A percentile compares a stretch with the other conserved stretches of the same genome.
These are phyloP conservation scores for Artemisia argyi DNA, from an alignment of 129 eudicot genomes.

Conservation along the genomic window DNA sequence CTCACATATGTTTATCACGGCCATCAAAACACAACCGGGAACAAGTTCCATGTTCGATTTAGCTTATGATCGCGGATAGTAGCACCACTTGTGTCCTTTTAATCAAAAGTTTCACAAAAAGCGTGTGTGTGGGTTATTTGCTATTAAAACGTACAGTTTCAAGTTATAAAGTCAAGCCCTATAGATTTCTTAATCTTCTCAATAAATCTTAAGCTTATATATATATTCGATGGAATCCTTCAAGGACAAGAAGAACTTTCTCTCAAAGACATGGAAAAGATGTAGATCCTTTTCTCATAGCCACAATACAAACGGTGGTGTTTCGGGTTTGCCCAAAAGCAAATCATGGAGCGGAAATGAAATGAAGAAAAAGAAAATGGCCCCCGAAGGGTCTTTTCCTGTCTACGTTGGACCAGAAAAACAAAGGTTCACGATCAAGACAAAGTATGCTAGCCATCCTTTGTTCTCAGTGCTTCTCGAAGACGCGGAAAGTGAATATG, in stretches of 20 bases:
- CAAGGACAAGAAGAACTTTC: slow-evolving; percentile 39
- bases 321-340: slow-evolving; percentile 34
- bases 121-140: too few relatives aligned
- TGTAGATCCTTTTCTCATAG: slow-evolving; percentile 37
- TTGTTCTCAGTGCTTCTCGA: slow-evolving; percentile 67
- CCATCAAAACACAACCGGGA: slow-evolving; percentile 24
- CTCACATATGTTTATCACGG: slow-evolving; percentile 8
- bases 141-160: too few relatives aligned
- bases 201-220: background rate
- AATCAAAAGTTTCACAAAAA: too few relatives aligned
- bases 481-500: slow-evolving; percentile 75
- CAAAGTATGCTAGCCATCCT: slow-evolving; percentile 58
- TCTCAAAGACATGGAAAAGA: slow-evolving; percentile 53
- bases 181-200: background rate
- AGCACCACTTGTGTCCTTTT: too few relatives aligned
- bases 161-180: background rate
- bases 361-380: slow-evolving; percentile 2
- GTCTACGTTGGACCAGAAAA: slow-evolving; percentile 75
- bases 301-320: background rate
- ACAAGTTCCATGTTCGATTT: slow-evolving; percentile 30
- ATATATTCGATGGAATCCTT: slow-evolving; percentile 16
- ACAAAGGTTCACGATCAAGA: slow-evolving; percentile 64
- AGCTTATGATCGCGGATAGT: slow-evolving; percentile 37
- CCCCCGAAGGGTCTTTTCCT: slow-evolving; percentile 64
- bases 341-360: slow-evolving; percentile 40